These are phyloP conservation scores for Aspergillus oerlinghausenensis DNA, from an alignment of 2,329 filamentous ascomycete species.

Conservation along the genomic window DNA sequence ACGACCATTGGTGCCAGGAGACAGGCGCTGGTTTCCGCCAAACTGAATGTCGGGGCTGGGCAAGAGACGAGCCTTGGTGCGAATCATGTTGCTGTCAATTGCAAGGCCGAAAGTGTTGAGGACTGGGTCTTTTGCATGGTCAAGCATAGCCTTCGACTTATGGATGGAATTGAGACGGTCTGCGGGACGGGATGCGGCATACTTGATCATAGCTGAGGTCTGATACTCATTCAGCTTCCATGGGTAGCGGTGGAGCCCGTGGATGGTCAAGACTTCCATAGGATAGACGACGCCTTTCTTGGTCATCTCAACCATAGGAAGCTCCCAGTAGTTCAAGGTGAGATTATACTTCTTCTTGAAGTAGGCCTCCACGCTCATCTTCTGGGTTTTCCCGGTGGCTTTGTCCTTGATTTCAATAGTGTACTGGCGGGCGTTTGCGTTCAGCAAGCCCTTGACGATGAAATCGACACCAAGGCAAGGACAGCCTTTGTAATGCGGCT, in stretches of 20 bases:
- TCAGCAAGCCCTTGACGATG: conserved; percentile 48
- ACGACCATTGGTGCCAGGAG: conserved; percentile 65
- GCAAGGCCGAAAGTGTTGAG: conserved; percentile 69
- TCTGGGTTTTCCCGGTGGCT: conserved; percentile 40
- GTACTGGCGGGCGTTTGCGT: conserved; percentile 40
- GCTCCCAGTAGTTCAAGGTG: conserved; percentile 39
- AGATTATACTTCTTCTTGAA: conserved; percentile 51
- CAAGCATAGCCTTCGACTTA: conserved; percentile 60
- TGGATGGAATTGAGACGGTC: conserved; percentile 66
- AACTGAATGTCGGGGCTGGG: conserved; percentile 68
- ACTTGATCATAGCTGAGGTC: conserved; percentile 86
- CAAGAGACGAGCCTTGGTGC: conserved; percentile 66
- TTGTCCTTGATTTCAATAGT: conserved; percentile 40
- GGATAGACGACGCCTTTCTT: conserved; percentile 52
- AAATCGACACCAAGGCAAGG: conserved; percentile 39
- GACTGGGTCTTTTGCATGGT: conserved; percentile 65
- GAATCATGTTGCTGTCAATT: conserved; percentile 61
- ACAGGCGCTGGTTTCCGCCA: conserved; percentile 47
- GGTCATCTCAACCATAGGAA: conserved; percentile 58
- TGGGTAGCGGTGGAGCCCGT: conserved; percentile 53
- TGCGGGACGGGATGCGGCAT: conserved; percentile 73
- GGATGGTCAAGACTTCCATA: conserved; percentile 52
- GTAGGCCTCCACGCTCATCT: conserved; percentile 57
- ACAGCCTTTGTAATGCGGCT: conserved; percentile 32
- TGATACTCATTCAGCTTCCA: conserved; percentile 58